Evolutionary conservation across 768 basidiomycete species (phyloP).

Genomic region (Tylopilus balloui): DNA sequence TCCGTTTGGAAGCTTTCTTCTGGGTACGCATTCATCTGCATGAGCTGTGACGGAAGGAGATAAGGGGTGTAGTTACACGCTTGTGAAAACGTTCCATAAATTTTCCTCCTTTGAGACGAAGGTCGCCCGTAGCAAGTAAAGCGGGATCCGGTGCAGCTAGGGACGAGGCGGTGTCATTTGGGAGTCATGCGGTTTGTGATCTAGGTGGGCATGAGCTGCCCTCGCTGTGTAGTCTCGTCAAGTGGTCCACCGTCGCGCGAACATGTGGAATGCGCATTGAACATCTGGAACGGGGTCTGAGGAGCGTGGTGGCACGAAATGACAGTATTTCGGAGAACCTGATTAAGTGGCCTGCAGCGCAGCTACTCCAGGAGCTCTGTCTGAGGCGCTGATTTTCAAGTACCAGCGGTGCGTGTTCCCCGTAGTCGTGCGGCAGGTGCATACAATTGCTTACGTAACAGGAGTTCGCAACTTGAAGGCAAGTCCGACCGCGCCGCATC

Average conservation of each 20-base stretch:
- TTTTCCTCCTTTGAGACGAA: conserved; percentile 1
- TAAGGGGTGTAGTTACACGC: conserved; percentile 1
- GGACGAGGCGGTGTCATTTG: conserved; percentile 18
- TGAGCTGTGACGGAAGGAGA: background rate
- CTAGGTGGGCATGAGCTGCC: conserved; percentile 21
- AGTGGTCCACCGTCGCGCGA: conserved; percentile 25
- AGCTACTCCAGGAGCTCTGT: conserved; percentile 4
- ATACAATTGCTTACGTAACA: conserved; percentile 15
- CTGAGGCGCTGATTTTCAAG: conserved; percentile 4
- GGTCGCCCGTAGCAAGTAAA: conserved; percentile 1
- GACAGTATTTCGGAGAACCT: conserved; percentile 13
- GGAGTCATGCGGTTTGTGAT: conserved; percentile 19
- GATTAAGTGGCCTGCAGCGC: conserved; percentile 11
- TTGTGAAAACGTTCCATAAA: conserved; percentile 2
- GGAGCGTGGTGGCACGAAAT: conserved; percentile 20
- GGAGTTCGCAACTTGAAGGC: background rate
- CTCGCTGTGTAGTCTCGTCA: conserved; percentile 24
- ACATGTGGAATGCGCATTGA: conserved; percentile 35
- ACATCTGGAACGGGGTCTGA: conserved; percentile 26
- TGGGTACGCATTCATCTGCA: background rate
- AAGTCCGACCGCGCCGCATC: no score
- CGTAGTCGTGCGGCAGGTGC: no score
- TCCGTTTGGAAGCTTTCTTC: background rate
- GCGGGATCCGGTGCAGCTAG: conserved; percentile 8
- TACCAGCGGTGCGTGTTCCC: background rate